Conservation (phyloP, 2,329 filamentous ascomycete genomes). For the Cercospora sp. region DNA sequence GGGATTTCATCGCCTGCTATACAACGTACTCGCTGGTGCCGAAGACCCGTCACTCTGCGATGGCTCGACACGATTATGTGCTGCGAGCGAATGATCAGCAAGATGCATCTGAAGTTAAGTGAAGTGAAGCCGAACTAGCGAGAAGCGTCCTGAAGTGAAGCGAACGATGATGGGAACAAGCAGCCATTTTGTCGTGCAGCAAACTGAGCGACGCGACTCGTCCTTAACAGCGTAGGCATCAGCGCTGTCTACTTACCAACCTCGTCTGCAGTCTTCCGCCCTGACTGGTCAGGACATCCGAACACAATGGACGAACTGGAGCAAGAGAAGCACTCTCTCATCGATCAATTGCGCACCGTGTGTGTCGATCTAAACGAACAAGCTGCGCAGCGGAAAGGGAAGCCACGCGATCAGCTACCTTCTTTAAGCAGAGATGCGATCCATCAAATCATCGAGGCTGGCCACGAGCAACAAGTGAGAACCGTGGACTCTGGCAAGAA, state of each 20-base stretch:
- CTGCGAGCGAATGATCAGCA: not conserved
- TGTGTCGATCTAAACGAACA: constrained; percentile 4
- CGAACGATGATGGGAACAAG: not conserved
- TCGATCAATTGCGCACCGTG: not conserved
- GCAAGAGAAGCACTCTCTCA: not conserved
- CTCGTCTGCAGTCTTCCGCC: not conserved
- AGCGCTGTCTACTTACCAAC: not conserved
- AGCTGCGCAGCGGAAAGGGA: not conserved
- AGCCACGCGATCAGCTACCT: not conserved
- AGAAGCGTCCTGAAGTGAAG: not conserved
- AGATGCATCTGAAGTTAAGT: not conserved
- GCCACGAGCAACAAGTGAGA: not conserved
- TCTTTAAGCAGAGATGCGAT: not conserved
- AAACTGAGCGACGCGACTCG: not conserved
- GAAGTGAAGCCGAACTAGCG: not conserved
- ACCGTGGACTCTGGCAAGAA: not conserved
- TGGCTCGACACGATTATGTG: not conserved
- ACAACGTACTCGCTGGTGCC: not conserved
- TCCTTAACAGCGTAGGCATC: not conserved
- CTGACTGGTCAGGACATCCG: not conserved
- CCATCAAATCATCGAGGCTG: not conserved
- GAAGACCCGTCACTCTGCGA: not conserved
- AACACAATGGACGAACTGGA: not conserved
- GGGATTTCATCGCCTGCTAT: not conserved
- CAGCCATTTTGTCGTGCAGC: not conserved